Conservation (phyloP, 2,329 filamentous ascomycete genomes). For the Diaporthe sp. region DNA sequence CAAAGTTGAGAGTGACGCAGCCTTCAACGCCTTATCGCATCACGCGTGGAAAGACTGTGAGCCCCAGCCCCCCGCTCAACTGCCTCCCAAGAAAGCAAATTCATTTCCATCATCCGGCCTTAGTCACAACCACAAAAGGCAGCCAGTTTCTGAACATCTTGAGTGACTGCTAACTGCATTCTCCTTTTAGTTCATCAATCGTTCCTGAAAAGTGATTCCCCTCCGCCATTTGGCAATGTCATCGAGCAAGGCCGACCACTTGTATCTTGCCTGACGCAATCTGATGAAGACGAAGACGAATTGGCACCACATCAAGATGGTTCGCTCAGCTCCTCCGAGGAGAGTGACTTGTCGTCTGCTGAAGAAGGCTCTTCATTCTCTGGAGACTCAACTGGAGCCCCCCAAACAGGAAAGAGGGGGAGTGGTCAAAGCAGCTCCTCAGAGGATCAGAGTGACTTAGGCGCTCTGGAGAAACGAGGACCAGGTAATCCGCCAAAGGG, state of each 20-base stretch:
- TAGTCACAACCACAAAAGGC: not conserved
- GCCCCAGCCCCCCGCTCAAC: not conserved
- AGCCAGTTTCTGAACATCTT: not conserved
- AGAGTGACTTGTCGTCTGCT: not conserved
- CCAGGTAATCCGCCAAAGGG: not conserved
- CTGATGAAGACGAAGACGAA: not conserved
- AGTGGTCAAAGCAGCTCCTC: not conserved
- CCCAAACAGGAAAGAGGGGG: not conserved
- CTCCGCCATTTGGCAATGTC: not conserved
- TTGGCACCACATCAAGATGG: no score
- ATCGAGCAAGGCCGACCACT: not conserved
- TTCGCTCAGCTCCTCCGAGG: not conserved
- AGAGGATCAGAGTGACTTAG: not conserved
- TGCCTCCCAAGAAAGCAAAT: not conserved
- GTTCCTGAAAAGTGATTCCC: not conserved
- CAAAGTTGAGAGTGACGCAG: not conserved
- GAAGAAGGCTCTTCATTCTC: not conserved
- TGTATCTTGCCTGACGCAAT: not conserved
- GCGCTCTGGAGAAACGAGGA: not conserved
- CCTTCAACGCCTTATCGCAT: not conserved
- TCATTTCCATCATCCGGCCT: not conserved
- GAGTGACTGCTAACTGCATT: not conserved
- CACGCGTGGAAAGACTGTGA: conserved; percentile 5
- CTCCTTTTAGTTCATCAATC: not conserved
- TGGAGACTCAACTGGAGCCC: not conserved